Evolutionary conservation across 164 flowering plant species (phyloP).

Genomic region (Magnolia officinalis): DNA sequence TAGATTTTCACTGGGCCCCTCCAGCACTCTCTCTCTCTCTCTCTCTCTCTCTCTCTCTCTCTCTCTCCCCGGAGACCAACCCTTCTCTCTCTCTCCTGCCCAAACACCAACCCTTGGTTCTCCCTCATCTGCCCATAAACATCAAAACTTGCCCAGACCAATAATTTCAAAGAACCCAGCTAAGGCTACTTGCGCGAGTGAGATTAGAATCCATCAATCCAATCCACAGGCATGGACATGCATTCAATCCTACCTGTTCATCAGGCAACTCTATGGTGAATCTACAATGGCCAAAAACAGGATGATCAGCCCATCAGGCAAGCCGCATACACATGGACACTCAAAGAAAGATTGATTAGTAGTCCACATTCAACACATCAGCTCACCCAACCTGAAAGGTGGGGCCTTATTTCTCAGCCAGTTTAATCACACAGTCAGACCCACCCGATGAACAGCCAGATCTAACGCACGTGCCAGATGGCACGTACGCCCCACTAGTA

Average conservation of each 20-base stretch:
- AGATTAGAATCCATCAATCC: not conserved
- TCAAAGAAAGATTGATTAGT: not conserved
- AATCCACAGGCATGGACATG: not conserved
- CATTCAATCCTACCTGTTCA: not conserved
- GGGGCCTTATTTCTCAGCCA: not conserved
- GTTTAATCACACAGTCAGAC: not conserved
- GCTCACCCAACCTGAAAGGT: not conserved
- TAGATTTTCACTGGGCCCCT: not conserved
- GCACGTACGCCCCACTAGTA: too few species aligned
- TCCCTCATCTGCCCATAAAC: not conserved
- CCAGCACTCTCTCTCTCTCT: too few species aligned
- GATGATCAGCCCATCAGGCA: not conserved
- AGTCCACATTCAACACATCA: not conserved
- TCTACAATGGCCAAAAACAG: too few species aligned
- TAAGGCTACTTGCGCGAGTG: not conserved
- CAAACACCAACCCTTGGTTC: not conserved
- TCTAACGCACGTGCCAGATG: not conserved
- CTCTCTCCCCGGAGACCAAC: not conserved
- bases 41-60: too few species aligned
- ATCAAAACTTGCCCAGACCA: slow-evolving; percentile 4
- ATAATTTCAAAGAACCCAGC: not conserved
- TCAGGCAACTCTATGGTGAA: not conserved
- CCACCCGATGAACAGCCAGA: not conserved
- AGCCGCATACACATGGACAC: not conserved
- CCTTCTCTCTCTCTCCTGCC: slow-evolving; percentile 5